Conservation (phyloP, 2,329 filamentous ascomycete species). For the Geosmithia morbida region DNA sequence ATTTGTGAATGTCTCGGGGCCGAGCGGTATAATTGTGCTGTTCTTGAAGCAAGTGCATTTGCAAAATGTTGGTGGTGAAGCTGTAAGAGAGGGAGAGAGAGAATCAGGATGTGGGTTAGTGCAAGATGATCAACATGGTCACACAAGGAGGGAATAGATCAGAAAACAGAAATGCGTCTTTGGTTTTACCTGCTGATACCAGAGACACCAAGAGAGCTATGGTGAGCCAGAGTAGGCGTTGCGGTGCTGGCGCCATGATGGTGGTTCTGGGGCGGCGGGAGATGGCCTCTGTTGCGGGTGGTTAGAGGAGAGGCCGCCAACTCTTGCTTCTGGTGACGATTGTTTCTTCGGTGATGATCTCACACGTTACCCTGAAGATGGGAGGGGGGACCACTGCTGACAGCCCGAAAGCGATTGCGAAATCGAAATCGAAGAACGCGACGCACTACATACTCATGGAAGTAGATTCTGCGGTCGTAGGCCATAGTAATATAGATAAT, state of each 20-base stretch:
- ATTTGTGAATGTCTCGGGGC: slow-evolving; percentile 21
- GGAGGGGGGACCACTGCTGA: not conserved
- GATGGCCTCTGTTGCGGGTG: too few species aligned
- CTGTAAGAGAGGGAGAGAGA: not conserved
- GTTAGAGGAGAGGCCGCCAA: not conserved
- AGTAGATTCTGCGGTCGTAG: too few species aligned
- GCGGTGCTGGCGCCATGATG: slow-evolving; percentile 23
- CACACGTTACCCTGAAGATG: not conserved
- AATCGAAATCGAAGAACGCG: too few species aligned
- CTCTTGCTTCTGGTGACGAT: not conserved
- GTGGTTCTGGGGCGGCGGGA: not conserved
- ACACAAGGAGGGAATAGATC: not conserved
- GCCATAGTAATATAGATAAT: too few species aligned
- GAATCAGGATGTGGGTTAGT: slow-evolving; percentile 1
- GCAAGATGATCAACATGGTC: not conserved
- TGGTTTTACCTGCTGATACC: slow-evolving; percentile 24
- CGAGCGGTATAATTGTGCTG: slow-evolving; percentile 50
- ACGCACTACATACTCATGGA: too few species aligned
- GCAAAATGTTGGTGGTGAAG: slow-evolving; percentile 43
- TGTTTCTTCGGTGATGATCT: not conserved
- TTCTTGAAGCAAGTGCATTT: slow-evolving; percentile 60
- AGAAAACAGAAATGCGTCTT: slow-evolving; percentile 4
- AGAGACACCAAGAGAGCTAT: slow-evolving; percentile 19
- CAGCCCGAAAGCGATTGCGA: not conserved
- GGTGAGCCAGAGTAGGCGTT: slow-evolving; percentile 16